These are phyloP conservation scores for Sordariomycetes sp. DNA, from an alignment of 2,329 filamentous ascomycete species.

Conservation along the genomic window DNA sequence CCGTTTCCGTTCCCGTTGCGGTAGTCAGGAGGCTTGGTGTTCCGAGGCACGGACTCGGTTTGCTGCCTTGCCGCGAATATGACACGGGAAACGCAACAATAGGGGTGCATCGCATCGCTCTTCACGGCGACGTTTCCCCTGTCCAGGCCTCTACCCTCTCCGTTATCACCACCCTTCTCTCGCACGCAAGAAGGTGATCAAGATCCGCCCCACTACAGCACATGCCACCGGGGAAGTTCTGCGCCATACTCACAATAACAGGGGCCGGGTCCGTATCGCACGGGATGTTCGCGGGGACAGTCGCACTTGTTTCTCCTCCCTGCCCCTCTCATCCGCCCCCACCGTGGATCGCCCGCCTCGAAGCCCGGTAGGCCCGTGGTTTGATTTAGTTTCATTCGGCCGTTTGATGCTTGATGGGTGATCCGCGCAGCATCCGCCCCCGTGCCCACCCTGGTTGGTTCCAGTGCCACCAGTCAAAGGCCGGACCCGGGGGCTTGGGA, in stretches of 20 bases:
- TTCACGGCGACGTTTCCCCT: not conserved
- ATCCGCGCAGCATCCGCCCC: not conserved
- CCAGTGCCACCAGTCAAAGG: conserved; percentile 2
- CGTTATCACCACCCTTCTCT: not conserved
- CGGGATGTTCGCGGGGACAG: not conserved
- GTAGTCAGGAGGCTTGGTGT: conserved; percentile 1
- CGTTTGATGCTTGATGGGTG: conserved; percentile 4
- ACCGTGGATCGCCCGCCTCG: not conserved
- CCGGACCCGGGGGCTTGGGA: not conserved
- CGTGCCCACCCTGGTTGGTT: conserved; percentile 2
- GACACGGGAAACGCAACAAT: conserved; percentile 5
- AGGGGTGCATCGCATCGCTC: not conserved
- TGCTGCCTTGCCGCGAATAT: not conserved
- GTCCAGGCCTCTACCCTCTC: not conserved
- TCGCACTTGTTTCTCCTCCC: not conserved
- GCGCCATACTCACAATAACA: not conserved
- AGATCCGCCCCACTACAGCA: not conserved
- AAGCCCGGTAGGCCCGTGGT: conserved; percentile 2
- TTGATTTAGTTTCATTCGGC: conserved; percentile 5
- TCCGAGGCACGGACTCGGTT: not conserved
- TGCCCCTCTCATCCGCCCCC: not conserved
- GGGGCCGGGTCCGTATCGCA: not conserved
- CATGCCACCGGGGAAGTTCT: not conserved
- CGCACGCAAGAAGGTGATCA: not conserved
- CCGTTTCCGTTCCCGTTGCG: not conserved